Evolutionary conservation across 768 basidiomycete genomes (phyloP).

Genomic region (Trametes coccinea): DNA sequence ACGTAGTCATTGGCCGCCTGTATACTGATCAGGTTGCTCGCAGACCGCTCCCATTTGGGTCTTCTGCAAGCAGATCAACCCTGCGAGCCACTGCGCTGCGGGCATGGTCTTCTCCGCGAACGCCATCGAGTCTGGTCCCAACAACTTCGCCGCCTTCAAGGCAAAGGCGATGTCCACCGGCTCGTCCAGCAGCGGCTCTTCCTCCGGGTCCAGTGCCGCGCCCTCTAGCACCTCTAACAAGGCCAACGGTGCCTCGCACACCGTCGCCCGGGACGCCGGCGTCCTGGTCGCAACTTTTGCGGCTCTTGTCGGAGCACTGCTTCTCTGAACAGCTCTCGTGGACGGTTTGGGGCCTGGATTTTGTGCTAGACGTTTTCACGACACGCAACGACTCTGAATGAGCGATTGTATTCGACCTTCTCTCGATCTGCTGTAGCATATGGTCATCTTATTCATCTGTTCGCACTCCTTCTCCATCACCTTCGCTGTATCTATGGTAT

Average conservation of each 20-base stretch:
- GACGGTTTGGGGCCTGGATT: not conserved
- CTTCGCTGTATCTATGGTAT: not conserved
- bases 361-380: not conserved
- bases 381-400: not conserved
- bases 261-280: slow-evolving; percentile 28
- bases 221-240: slow-evolving; percentile 1
- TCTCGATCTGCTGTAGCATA: slow-evolving; percentile 9
- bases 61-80: slow-evolving; percentile 53
- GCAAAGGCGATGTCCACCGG: slow-evolving; percentile 23
- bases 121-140: slow-evolving; percentile 48
- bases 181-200: not conserved
- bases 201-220: not conserved
- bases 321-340: slow-evolving; percentile 10
- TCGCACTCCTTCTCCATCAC: not conserved
- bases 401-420: slow-evolving; percentile 4
- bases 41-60: slow-evolving; percentile 58
- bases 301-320: slow-evolving; percentile 26
- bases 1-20: not conserved
- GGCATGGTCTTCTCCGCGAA: slow-evolving; percentile 67
- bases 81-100: slow-evolving; percentile 50
- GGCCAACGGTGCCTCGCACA: not conserved
- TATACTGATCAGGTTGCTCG: not conserved
- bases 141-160: slow-evolving; percentile 55
- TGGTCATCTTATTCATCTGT: not conserved
- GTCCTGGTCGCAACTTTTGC: slow-evolving; percentile 28